Base-by-base conservation (phyloP, 2,329 filamentous ascomycete species). In the Apiospora kogelbergensis region DNA sequence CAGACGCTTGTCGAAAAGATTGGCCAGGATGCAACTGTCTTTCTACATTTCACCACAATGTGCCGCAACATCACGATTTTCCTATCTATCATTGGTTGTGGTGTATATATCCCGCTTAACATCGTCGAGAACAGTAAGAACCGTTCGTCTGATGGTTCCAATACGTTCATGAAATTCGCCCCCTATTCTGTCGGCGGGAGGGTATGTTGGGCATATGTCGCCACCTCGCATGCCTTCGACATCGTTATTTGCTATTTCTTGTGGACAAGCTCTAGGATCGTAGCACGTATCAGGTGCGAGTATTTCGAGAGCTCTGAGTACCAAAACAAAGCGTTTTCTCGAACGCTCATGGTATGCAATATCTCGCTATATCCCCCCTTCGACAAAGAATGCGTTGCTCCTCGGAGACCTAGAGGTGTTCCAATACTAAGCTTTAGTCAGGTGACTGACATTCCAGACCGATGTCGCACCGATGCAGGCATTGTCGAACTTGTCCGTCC, bases 281-380 rank as follows among this genome's bases (percentile, higher is more conserved):
- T 98, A 22, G 80, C 90, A n/a, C 82, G 83, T 42, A 81, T 99
- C 72, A 88, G 95, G 71, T 89, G 93, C 70, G 83, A 88, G 60
- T 98, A 97, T 76, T 95, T 97, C 75, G 88, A 95, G 75, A 95
- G 90, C 74, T 85, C 91, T 0, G 95, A 98, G 53, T 99, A 97
- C 75, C 94, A 97, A 78, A 88, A 88, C 69, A 97, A 94, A 79
- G 83, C 98, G 68, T 93, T 97, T 80, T 90, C 95, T 1, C 82
- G 89, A 69, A 91, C 89, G 0, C 79, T 91, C 63, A 91, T 91
- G 89, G 86, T 90, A 79, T 75, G 37, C 24, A 45, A 45, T 45
- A 45, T 45, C 44, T 45, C 44, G 44, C 44, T 45, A 45, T 6
- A 45, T n/a, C 44, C 44, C 44, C 44, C 44, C 44, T 45, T 45